phyloP scores from a whole-genome alignment of 225 moss, liverwort and hornwort genomes.

The Thuidium tamariscinum region DNA sequence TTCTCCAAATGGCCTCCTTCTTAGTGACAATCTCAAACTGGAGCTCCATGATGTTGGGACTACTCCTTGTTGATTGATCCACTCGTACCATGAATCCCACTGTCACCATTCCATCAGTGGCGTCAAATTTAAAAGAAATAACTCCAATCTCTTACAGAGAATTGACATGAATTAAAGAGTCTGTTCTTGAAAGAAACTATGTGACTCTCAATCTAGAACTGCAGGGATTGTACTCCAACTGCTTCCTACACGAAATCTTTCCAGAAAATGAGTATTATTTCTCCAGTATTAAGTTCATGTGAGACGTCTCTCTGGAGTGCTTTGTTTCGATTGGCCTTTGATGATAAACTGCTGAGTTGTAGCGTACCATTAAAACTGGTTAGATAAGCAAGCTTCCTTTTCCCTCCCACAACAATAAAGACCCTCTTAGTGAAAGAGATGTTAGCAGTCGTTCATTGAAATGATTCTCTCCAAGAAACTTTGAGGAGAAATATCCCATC shows the following conservation, averaged over 20 bases:
- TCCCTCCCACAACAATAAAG: background rate
- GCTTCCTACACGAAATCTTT: background rate
- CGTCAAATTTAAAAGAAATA: background rate
- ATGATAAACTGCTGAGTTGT: background rate
- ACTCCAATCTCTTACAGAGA: background rate
- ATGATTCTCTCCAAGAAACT: background rate
- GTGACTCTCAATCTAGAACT: background rate
- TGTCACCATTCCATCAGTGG: background rate
- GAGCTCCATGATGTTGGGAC: constrained; percentile 15
- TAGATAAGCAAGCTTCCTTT: background rate
- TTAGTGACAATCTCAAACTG: constrained; percentile 25
- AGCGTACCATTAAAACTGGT: background rate
- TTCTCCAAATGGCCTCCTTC: constrained; percentile 31
- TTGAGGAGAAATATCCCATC: background rate
- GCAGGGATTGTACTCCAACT: background rate
- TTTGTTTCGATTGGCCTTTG: background rate
- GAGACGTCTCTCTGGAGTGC: background rate
- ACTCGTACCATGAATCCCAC: constrained; percentile 37
- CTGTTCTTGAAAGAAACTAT: background rate
- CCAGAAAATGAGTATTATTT: background rate
- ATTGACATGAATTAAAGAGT: background rate
- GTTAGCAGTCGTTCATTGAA: background rate
- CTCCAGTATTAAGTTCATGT: background rate
- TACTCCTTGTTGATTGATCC: constrained; percentile 16
- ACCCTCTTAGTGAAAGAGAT: background rate